A percentile compares a stretch with the other conserved stretches of the same genome.
Conservation (phyloP, 805 yeast species). For the Zygotorulaspora danielsina region DNA sequence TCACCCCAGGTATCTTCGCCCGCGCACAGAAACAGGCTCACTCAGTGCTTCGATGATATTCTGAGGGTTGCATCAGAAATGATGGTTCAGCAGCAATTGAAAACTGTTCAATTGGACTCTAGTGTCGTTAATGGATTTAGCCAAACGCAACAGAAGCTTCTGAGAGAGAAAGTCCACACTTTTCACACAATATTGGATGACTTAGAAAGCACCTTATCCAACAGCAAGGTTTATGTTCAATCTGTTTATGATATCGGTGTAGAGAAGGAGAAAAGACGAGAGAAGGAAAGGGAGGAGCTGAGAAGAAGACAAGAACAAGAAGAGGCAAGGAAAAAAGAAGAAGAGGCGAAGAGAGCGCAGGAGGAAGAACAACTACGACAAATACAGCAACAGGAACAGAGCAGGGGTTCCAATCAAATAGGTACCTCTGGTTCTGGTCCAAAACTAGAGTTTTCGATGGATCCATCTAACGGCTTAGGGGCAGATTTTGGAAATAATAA, state of each 20-base stretch:
- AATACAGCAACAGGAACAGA: constrained; percentile 4
- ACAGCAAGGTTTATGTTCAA: constrained; percentile 30
- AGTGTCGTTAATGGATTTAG: constrained; percentile 28
- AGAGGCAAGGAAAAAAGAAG: constrained; percentile 20
- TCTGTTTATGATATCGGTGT: constrained; percentile 26
- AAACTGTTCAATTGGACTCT: constrained; percentile 31
- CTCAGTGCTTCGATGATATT: constrained; percentile 34
- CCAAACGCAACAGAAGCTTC: constrained; percentile 23
- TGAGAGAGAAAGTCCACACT: constrained; percentile 27
- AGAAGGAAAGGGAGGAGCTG: constrained; percentile 30
- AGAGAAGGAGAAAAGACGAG: constrained; percentile 33
- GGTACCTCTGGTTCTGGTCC: constrained; percentile 8
- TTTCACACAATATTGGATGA: constrained; percentile 34
- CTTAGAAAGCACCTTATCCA: constrained; percentile 28
- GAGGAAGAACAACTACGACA: constrained; percentile 12
- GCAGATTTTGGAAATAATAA: constrained; percentile 9
- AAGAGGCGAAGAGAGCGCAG: constrained; percentile 14
- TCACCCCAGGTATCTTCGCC: constrained; percentile 1
- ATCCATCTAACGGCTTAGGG: constrained; percentile 15
- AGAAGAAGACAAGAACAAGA: constrained; percentile 30
- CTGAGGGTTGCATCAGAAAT: constrained; percentile 34
- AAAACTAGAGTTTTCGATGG: constrained; percentile 16
- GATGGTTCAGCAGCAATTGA: constrained; percentile 35
- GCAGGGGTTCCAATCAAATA: not conserved
- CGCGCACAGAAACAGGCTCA: constrained; percentile 25